These are phyloP conservation scores for Ustilago lituana DNA, from an alignment of 1,284 basidiomycete species.

Conservation along the genomic window DNA sequence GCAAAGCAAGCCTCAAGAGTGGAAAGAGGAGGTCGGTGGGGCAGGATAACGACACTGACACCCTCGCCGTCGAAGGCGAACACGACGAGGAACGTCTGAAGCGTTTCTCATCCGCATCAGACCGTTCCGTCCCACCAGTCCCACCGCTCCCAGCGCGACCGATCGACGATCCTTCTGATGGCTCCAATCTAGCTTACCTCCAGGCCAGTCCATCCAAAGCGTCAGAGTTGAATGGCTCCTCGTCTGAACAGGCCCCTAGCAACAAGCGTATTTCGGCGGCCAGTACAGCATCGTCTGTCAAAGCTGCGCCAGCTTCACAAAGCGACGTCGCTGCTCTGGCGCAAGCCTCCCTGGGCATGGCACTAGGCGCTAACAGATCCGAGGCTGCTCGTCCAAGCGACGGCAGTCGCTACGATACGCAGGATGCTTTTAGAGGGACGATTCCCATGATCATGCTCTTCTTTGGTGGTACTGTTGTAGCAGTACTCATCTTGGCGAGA, in stretches of 20 bases:
- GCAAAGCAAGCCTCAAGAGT: constrained; percentile 23
- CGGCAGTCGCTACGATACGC: constrained; percentile 2
- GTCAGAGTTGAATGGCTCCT: background rate
- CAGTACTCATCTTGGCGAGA: constrained; percentile 30
- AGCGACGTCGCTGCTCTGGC: constrained; percentile 14
- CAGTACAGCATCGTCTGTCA: constrained; percentile 15
- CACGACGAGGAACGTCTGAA: constrained; percentile 12
- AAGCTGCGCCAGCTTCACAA: constrained; percentile 6
- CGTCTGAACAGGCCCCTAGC: background rate
- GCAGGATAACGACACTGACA: constrained; percentile 6
- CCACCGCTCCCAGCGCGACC: constrained; percentile 29
- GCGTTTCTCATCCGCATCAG: constrained; percentile 32
- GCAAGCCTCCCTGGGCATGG: constrained; percentile 22
- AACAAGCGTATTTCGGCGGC: constrained; percentile 7
- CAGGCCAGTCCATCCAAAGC: constrained; percentile 12
- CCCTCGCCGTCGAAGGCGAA: constrained; percentile 5
- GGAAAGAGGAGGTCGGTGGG: constrained; percentile 4
- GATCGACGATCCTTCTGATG: background rate
- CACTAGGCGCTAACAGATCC: constrained; percentile 15
- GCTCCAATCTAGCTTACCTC: constrained; percentile 3
- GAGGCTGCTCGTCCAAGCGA: background rate
- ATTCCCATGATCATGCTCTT: constrained; percentile 48
- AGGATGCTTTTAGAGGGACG: constrained; percentile 37
- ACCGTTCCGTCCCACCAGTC: constrained; percentile 29
- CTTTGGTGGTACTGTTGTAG: constrained; percentile 47